Conservation (phyloP, 2,329 filamentous ascomycete genomes). For the Tolypocladium tropicale region DNA sequence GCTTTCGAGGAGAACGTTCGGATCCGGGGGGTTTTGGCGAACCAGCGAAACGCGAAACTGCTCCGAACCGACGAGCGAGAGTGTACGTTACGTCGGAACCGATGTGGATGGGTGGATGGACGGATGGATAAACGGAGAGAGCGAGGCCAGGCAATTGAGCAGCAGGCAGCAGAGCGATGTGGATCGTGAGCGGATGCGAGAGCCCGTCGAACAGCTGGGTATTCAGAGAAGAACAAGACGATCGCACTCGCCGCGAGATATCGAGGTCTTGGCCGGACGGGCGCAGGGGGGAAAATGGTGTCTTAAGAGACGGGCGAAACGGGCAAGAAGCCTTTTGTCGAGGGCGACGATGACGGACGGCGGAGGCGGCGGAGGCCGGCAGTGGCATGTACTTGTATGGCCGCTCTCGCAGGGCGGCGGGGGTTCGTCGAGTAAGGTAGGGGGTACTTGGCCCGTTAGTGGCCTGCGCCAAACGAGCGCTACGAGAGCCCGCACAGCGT, state of each 20-base stretch:
- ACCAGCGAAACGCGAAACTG: too few relatives aligned
- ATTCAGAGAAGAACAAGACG: background rate
- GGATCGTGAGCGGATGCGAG: background rate
- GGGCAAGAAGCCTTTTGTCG: background rate
- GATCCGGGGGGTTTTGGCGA: too few relatives aligned
- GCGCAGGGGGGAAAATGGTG: background rate
- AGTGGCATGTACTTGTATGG: background rate
- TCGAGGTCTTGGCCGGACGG: background rate
- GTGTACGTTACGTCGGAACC: background rate
- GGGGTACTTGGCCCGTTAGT: background rate
- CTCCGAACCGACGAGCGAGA: too few relatives aligned
- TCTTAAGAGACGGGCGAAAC: background rate
- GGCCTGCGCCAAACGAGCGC: background rate
- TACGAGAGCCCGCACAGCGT: too few relatives aligned
- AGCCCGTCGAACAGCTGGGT: background rate
- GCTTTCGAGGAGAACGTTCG: background rate
- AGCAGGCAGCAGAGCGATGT: background rate
- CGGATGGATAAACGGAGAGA: too few relatives aligned
- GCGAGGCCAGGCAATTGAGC: background rate
- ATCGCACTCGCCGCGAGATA: background rate
- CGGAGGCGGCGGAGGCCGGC: background rate
- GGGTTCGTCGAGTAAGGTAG: background rate
- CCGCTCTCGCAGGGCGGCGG: background rate
- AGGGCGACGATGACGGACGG: background rate
- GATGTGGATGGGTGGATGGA: background rate